Base-by-base conservation (phyloP, 2,329 filamentous ascomycete species). In the Verticillium nonalfalfae region DNA sequence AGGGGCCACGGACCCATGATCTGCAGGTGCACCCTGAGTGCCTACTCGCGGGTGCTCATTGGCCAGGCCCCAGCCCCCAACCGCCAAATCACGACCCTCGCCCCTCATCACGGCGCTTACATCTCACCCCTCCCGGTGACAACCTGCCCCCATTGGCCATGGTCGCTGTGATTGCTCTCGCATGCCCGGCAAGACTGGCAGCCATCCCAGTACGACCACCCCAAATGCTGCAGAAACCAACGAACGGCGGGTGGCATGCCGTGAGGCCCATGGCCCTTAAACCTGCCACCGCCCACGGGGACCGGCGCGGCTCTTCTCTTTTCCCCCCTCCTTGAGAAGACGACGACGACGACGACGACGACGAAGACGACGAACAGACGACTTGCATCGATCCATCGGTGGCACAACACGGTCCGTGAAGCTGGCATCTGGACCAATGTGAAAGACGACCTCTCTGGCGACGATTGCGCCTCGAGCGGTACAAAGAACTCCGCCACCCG, bases 81-180 rank as follows among this genome's bases (percentile, higher is more conserved):
- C 45, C 45, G 18, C 45, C 45, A 52, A 52, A 52, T 52, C 45
- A 58, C 63, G 61, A 34, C 59, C 63, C 59, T 52, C 18, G 45
- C 58, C 60, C 59, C 58, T 57, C 14, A 63, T 38, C 57, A 35
- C 59, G 63, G 63, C 63, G 63, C 63, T 64, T 64, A 64, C 38
- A 61, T 56, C 10, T 50, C 58, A 59, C 59, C 61, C 45, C 45
- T 52, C 45, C 18, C 18, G 18, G n/a, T 59, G 59, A 15, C 36
- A 57, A 57, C 56, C 55, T 55, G 33, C 58, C 45, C 61, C 58
- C 57, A 64, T 64, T 64, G 63, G 63, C 55, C 60, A 54, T 50
- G 11, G 40, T 55, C 57, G 59, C 59, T 63, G 62, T 64, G 63
- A 64, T 58, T 59, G 63, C 59, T 59, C 52, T 57, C 62, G 52